phyloP scores from a whole-genome alignment of 208 protist genomes.

The Crithidia sp. region DNA sequence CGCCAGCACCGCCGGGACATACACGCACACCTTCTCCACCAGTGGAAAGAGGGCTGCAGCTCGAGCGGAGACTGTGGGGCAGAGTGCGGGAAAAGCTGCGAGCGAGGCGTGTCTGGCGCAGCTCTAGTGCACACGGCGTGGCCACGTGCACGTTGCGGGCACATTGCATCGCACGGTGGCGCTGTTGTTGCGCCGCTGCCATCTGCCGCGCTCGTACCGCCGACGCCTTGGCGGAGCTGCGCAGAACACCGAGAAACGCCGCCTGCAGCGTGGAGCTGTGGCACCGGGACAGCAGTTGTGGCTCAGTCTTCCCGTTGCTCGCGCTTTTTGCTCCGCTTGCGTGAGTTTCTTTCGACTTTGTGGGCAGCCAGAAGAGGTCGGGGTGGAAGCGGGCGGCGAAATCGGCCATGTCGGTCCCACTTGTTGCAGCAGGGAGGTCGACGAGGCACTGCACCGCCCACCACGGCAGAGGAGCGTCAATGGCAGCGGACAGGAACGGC shows the following conservation, averaged over 20 bases:
- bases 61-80: slow-evolving; percentile 51
- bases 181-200: slow-evolving; percentile 20
- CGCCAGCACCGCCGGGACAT: slow-evolving; percentile 59
- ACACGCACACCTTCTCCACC: slow-evolving; percentile 53
- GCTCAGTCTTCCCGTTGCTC: not conserved
- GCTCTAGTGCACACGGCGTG: not conserved
- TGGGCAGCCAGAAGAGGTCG: not conserved
- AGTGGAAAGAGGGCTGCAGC: slow-evolving; percentile 47
- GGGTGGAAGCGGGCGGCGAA: slow-evolving; percentile 24
- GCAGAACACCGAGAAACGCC: slow-evolving; percentile 6
- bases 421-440: slow-evolving; percentile 1
- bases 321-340: no score
- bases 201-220: not conserved
- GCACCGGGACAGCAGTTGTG: not conserved
- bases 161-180: slow-evolving; percentile 23
- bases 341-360: not conserved
- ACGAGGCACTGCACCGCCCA: slow-evolving; percentile 6
- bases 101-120: slow-evolving; percentile 7
- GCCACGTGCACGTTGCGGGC: slow-evolving; percentile 23
- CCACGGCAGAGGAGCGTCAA: slow-evolving; percentile 7
- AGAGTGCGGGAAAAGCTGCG: slow-evolving; percentile 23
- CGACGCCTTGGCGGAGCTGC: not conserved
- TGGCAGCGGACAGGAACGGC: no score
- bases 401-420: not conserved
- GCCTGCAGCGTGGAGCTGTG: not conserved